These are phyloP conservation scores for Colletotrichum magnum DNA, from an alignment of 2,329 filamentous ascomycete genomes.

Conservation along the genomic window DNA sequence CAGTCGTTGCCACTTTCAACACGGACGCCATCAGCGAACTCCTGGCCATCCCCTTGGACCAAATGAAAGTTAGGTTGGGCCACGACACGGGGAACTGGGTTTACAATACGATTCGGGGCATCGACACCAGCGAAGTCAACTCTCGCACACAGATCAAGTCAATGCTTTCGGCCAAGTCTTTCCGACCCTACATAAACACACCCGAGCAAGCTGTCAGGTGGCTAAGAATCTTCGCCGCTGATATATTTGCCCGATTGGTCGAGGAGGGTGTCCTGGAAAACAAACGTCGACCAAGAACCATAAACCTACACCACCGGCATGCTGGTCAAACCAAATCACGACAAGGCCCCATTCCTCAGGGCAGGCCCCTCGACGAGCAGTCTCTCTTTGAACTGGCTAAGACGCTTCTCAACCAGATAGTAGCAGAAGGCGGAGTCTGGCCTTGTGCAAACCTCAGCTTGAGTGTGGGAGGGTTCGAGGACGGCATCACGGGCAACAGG, in stretches of 20 bases:
- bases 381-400: constrained; percentile 82
- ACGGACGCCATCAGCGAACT: constrained; percentile 86
- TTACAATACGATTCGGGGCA: constrained; percentile 85
- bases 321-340: constrained; percentile 81
- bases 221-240: constrained; percentile 91
- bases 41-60: constrained; percentile 78
- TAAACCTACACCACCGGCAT: constrained; percentile 87
- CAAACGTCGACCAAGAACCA: constrained; percentile 86
- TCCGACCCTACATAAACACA: constrained; percentile 85
- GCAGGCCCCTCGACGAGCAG: constrained; percentile 79
- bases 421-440: constrained; percentile 85
- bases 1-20: constrained; percentile 83
- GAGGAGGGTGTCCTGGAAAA: constrained; percentile 93
- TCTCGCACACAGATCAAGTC: constrained; percentile 94
- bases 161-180: constrained; percentile 97
- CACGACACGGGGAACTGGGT: constrained; percentile 91
- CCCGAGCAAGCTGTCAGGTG: constrained; percentile 85
- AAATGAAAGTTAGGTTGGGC: constrained; percentile 82
- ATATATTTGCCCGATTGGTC: constrained; percentile 90
- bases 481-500: constrained; percentile 85
- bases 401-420: constrained; percentile 81
- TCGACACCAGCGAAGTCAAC: constrained; percentile 91
- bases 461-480: constrained; percentile 93
- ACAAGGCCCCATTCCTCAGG: constrained; percentile 81
- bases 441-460: constrained; percentile 92